phyloP scores from a whole-genome alignment of 768 basidiomycete genomes.

The Lanmaoa pseudosensibilis region DNA sequence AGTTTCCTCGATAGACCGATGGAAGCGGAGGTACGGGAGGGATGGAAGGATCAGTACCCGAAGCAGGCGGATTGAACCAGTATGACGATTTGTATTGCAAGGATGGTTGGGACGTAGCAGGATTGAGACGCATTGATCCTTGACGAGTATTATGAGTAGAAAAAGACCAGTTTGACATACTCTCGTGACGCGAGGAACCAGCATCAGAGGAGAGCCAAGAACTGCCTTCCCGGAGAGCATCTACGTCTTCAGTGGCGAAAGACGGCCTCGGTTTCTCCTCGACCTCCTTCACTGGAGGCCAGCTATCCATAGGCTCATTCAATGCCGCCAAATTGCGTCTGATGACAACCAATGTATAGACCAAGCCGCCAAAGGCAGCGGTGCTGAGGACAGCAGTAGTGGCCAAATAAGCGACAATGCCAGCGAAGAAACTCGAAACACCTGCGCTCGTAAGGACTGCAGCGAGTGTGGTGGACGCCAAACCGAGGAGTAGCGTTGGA shows the following conservation, averaged over 20 bases:
- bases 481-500: conserved; percentile 55
- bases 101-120: conserved; percentile 33
- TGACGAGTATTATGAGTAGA: conserved; percentile 59
- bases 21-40: conserved; percentile 63
- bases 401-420: conserved; percentile 58
- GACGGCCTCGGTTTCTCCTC: conserved; percentile 60
- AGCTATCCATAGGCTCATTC: conserved; percentile 51
- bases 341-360: conserved; percentile 63
- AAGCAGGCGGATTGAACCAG: conserved; percentile 56
- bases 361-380: conserved; percentile 55
- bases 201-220: conserved; percentile 80
- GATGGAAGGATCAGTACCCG: conserved; percentile 42
- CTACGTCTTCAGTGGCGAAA: conserved; percentile 70
- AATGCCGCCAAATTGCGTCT: conserved; percentile 61
- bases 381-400: conserved; percentile 52
- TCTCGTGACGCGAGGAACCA: conserved; percentile 50
- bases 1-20: conserved; percentile 49
- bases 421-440: conserved; percentile 56
- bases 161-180: conserved; percentile 71
- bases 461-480: conserved; percentile 58
- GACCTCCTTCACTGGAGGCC: conserved; percentile 56
- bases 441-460: conserved; percentile 57
- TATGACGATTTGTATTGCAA: conserved; percentile 53
- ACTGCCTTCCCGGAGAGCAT: conserved; percentile 69
- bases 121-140: conserved; percentile 9